Evolutionary conservation across 208 protist species (phyloP), one percentile per base, ranked within the genome.

Genomic region (Crithidia bombi): DNA sequence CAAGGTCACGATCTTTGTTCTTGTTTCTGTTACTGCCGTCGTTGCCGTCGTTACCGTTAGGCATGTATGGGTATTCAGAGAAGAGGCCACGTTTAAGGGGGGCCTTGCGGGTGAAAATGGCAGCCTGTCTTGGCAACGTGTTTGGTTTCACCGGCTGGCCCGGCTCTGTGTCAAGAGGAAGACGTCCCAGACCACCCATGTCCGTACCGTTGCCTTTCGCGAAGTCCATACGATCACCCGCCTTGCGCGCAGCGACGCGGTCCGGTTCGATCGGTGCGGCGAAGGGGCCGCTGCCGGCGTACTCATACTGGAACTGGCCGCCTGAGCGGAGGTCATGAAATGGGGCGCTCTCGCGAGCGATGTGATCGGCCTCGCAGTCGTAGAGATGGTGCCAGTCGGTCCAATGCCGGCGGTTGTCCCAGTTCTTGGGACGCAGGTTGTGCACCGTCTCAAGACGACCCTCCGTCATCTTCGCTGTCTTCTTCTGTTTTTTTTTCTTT

Each of bases 361-460:
- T 76, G 73, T 97, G 92, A 61, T 97, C 89, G 55, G 84, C 78
- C 69, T 91, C 88, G 78, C 88, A 95, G 83, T 93, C 88, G 67
- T 95, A 94, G 55, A 94, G 81, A 69, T 95, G 89, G 72, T 95
- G 89, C 88, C 92, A 95, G 78, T 97, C 94, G 21, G 92, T 92
- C 92, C 92, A 97, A 75, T 95, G 89, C 47, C 89, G 83, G 15
- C 92, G 87, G 36, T 85, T 83, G 78, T 97, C 92, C 88, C 89
- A 97, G 78, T 95, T 95, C 78, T 92, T 86, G 12, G 92, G 92
- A 11, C 92, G 89, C 36, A 95, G 82, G 75, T 97, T 97, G 76
- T 95, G 86, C 55, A 88, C 71, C 38, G 89, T 97, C 71, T 97
- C 92, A 28, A 97, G 84, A 41, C 92, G 87, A 11, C 92, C 92